A percentile compares a stretch with the other conserved stretches of the same genome.
Conservation (phyloP, 768 basidiomycete species). For the Lactarius sanguifluus region DNA sequence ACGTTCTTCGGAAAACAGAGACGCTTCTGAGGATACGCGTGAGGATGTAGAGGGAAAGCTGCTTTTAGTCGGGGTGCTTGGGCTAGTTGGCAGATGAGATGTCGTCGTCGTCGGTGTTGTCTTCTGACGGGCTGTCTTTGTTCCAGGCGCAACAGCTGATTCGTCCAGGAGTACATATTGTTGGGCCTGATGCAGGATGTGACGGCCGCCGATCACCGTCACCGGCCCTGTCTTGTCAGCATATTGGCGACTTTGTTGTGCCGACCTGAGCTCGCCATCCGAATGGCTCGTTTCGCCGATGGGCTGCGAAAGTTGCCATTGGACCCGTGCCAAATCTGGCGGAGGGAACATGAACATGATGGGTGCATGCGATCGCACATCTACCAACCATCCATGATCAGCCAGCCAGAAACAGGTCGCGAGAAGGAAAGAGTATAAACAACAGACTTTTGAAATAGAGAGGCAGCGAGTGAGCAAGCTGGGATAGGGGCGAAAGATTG, state of each 20-base stretch:
- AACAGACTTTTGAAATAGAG: slow-evolving; percentile 61
- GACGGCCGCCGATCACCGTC: slow-evolving; percentile 13
- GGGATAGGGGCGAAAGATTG: slow-evolving; percentile 60
- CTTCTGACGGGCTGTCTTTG: slow-evolving; percentile 34
- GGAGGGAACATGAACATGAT: slow-evolving; percentile 60
- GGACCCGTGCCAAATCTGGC: slow-evolving; percentile 30
- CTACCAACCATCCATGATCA: slow-evolving; percentile 37
- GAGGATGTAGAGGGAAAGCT: slow-evolving; percentile 10
- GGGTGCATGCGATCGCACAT: slow-evolving; percentile 66
- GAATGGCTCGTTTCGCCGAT: not conserved
- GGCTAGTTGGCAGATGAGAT: not conserved
- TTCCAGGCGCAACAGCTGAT: slow-evolving; percentile 39
- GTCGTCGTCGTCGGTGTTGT: slow-evolving; percentile 9
- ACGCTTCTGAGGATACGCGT: not conserved
- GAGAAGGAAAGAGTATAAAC: slow-evolving; percentile 20
- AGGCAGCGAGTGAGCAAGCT: slow-evolving; percentile 56
- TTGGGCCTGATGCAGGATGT: slow-evolving; percentile 34
- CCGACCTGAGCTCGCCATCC: not conserved
- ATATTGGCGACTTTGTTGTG: not conserved
- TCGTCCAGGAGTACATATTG: slow-evolving; percentile 50
- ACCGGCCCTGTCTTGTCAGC: slow-evolving; percentile 1
- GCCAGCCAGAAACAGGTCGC: not conserved
- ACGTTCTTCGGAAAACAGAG: not conserved
- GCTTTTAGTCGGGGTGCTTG: slow-evolving; percentile 2
- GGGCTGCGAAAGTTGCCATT: not conserved